A percentile compares a stretch with the other conserved stretches of the same genome.
Conservation (phyloP, 1,284 basidiomycete species). For the Heterobasidion irregulare region DNA sequence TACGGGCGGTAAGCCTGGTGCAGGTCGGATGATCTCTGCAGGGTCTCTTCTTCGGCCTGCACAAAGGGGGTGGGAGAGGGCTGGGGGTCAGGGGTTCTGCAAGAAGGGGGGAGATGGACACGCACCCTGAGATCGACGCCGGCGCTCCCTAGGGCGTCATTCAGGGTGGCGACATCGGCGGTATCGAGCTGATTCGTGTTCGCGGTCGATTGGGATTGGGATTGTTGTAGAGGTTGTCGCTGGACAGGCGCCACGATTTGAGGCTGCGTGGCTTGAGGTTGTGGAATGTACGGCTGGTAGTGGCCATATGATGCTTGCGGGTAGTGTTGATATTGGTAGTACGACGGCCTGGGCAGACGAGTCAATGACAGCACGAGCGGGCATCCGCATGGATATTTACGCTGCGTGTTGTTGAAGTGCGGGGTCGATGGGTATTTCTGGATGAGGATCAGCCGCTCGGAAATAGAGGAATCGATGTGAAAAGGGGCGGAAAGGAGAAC, state of each 20-base stretch:
- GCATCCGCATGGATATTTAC: slow-evolving; percentile 19
- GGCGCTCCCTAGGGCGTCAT: slow-evolving; percentile 75
- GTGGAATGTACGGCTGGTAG: slow-evolving; percentile 14
- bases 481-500: background rate
- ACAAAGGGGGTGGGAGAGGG: background rate
- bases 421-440: slow-evolving; percentile 62
- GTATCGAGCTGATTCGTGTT: slow-evolving; percentile 36
- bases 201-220: slow-evolving; percentile 1
- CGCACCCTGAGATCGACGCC: slow-evolving; percentile 72
- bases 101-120: slow-evolving; percentile 2
- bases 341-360: slow-evolving; percentile 24
- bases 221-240: slow-evolving; percentile 13
- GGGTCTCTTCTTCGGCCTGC: slow-evolving; percentile 74
- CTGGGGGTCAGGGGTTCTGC: background rate
- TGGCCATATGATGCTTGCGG: slow-evolving; percentile 15
- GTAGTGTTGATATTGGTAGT: slow-evolving; percentile 22
- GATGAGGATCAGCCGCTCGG: slow-evolving; percentile 1
- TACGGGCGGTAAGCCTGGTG: slow-evolving; percentile 50
- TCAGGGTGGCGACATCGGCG: slow-evolving; percentile 65
- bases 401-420: slow-evolving; percentile 51
- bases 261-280: slow-evolving; percentile 9
- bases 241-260: slow-evolving; percentile 8
- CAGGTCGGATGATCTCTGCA: slow-evolving; percentile 58
- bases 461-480: background rate
- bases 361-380: slow-evolving; percentile 5